These are phyloP conservation scores for Scheffersomyces stambukii DNA, from an alignment of 1,139 yeast species.

Conservation along the genomic window DNA sequence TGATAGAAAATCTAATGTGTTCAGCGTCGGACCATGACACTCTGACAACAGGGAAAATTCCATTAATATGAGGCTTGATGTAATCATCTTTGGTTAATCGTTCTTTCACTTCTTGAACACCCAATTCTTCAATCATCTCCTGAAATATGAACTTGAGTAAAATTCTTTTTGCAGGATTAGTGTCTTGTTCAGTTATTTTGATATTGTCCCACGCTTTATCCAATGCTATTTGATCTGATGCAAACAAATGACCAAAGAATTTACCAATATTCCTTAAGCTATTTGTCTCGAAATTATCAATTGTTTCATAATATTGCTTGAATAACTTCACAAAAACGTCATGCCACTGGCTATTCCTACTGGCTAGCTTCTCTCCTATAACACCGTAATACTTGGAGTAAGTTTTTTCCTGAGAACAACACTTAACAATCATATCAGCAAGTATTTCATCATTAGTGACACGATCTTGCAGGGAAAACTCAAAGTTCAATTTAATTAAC, in stretches of 20 bases:
- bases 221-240: slow-evolving; percentile 59
- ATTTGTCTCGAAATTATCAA: slow-evolving; percentile 68
- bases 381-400: slow-evolving; percentile 84
- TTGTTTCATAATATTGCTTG: slow-evolving; percentile 48
- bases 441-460: slow-evolving; percentile 29
- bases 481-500: slow-evolving; percentile 47
- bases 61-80: slow-evolving; percentile 42
- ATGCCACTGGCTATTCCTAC: slow-evolving; percentile 49
- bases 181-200: slow-evolving; percentile 62
- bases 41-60: slow-evolving; percentile 44
- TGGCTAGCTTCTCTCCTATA: slow-evolving; percentile 64
- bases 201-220: slow-evolving; percentile 51
- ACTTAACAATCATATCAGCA: slow-evolving; percentile 73
- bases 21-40: slow-evolving; percentile 47
- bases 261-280: slow-evolving; percentile 78
- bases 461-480: slow-evolving; percentile 26
- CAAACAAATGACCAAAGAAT: slow-evolving; percentile 81
- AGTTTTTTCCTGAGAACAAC: slow-evolving; percentile 84
- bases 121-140: slow-evolving; percentile 77
- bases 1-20: slow-evolving; percentile 75
- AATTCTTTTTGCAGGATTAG: slow-evolving; percentile 79
- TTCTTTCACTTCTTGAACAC: slow-evolving; percentile 46
- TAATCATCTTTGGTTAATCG: slow-evolving; percentile 47
- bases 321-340: slow-evolving; percentile 51
- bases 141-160: slow-evolving; percentile 77